A percentile compares a stretch with the other conserved stretches of the same genome.
phyloP scores from a whole-genome alignment of 2,329 filamentous ascomycete genomes.

The Dactylella cylindrospora region DNA sequence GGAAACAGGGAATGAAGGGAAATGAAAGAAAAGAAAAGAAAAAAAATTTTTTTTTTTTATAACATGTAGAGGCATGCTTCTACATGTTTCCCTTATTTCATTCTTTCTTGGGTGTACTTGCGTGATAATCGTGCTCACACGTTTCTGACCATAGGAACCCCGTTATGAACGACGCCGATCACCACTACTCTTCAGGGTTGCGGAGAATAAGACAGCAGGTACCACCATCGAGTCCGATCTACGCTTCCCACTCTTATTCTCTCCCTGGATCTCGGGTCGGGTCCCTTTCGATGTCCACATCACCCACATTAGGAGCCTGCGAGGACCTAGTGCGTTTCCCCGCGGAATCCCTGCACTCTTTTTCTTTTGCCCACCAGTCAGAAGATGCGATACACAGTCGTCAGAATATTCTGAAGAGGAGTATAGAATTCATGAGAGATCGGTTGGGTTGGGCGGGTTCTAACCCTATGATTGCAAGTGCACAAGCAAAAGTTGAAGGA shows the following conservation, averaged over 20 bases:
- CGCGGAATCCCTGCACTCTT: conserved; percentile 90
- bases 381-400: conserved; percentile 88
- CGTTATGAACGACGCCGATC: conserved; percentile 81
- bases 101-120: conserved; percentile 7
- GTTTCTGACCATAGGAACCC: conserved; percentile 65
- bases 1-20: not conserved
- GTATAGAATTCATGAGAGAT: conserved; percentile 95
- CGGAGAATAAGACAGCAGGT: conserved; percentile 90
- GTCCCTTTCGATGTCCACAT: conserved; percentile 64
- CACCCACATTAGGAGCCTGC: conserved; percentile 69
- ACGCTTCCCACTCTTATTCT: conserved; percentile 59
- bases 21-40: conserved; percentile 12
- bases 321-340: conserved; percentile 93
- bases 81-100: too few relatives aligned
- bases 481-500: conserved; percentile 77
- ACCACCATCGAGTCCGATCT: conserved; percentile 51
- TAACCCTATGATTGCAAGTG: conserved; percentile 74
- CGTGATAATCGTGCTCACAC: conserved; percentile 49
- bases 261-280: conserved; percentile 65
- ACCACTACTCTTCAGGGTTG: conserved; percentile 79
- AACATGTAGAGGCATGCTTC: too few relatives aligned
- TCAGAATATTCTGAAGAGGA: conserved; percentile 88
- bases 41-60: conserved; percentile 39
- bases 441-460: conserved; percentile 78
- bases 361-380: conserved; percentile 94